Percentiles rank a stretch among this genome's conserved stretches.
These are phyloP conservation scores for Pythium dissotocum DNA, from an alignment of 352 stramenopile genomes.

Conservation along the genomic window DNA sequence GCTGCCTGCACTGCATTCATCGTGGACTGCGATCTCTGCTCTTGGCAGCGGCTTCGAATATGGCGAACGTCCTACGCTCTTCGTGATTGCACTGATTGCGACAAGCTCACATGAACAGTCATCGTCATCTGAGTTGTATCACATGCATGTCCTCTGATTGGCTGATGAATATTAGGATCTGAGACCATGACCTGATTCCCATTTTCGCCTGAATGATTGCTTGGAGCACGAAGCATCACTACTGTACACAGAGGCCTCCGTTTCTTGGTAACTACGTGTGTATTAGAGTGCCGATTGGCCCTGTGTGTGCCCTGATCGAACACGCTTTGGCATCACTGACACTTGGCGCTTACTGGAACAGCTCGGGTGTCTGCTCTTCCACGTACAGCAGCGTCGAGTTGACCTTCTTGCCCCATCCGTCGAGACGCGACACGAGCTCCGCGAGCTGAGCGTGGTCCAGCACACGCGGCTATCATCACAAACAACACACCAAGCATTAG, in stretches of 20 bases:
- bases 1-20: conserved; percentile 37
- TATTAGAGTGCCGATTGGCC: neutral
- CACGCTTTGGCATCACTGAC: neutral
- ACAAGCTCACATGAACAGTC: neutral
- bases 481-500: neutral
- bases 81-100: neutral
- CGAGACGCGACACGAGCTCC: conserved; percentile 71
- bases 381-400: conserved; percentile 83
- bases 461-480: conserved; percentile 54
- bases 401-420: conserved; percentile 82
- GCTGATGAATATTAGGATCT: neutral
- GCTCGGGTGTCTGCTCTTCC: conserved; percentile 84
- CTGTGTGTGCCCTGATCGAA: neutral
- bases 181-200: neutral
- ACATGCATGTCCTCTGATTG: neutral
- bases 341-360: conserved; percentile 69
- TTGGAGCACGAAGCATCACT: too few relatives aligned
- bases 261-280: neutral
- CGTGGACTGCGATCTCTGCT: neutral
- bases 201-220: neutral
- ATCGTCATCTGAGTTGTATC: neutral
- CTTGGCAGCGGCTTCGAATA: too few relatives aligned
- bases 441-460: conserved; percentile 79
- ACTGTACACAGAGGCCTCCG: too few relatives aligned
- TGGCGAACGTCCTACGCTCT: neutral